phyloP scores from a whole-genome alignment of 805 yeast genomes.

The Huiozyma sinensis region DNA sequence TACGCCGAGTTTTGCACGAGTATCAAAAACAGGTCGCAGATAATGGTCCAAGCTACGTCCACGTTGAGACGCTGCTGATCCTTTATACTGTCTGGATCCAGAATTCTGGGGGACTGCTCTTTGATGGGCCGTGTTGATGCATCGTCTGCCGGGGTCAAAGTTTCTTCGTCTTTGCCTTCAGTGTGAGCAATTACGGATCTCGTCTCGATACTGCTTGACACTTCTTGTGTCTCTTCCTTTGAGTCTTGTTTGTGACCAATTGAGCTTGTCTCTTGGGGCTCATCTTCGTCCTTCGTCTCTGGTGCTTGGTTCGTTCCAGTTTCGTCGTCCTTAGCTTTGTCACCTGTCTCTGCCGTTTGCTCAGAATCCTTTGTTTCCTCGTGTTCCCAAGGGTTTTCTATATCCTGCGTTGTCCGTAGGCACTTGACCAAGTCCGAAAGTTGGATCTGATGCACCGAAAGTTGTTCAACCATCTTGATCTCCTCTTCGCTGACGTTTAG shows the following conservation, averaged over 20 bases:
- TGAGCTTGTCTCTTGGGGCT: background rate
- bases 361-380: background rate
- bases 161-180: background rate
- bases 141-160: background rate
- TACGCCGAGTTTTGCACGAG: slow-evolving; percentile 75
- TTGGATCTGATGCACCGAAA: slow-evolving; percentile 75
- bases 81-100: slow-evolving; percentile 27
- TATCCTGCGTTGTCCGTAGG: slow-evolving; percentile 39
- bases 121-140: background rate
- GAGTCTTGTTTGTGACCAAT: background rate
- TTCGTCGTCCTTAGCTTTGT: background rate
- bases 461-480: slow-evolving; percentile 72
- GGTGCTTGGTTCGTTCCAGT: background rate
- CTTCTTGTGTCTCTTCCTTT: background rate
- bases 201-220: too few species aligned
- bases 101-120: slow-evolving; percentile 7
- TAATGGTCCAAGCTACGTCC: slow-evolving; percentile 85
- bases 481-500: slow-evolving; percentile 71
- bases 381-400: slow-evolving; percentile 40
- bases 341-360: slow-evolving; percentile 1
- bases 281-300: background rate
- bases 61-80: slow-evolving; percentile 38
- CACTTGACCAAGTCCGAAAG: slow-evolving; percentile 60
- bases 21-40: slow-evolving; percentile 81
- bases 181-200: background rate